Evolutionary conservation across 129 eudicot species (phyloP).

Genomic region (Calendula officinalis): DNA sequence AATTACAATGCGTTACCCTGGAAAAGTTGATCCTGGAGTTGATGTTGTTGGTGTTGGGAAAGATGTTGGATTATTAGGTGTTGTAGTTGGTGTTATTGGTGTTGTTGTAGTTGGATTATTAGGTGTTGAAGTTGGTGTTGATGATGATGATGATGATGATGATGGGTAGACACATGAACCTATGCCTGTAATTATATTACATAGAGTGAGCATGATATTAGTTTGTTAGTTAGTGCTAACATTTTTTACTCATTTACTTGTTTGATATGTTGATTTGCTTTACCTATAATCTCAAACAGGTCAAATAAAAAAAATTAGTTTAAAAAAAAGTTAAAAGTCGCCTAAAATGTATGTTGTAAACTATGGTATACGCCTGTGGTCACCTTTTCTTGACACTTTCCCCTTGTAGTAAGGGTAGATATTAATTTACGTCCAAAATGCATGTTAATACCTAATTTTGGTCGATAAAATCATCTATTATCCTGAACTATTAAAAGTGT

Average conservation of each 20-base stretch:
- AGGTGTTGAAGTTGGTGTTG: constrained; percentile 21
- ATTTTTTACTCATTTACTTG: neutral
- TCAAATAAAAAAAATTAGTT: no score
- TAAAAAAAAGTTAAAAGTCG: neutral
- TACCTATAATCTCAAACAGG: neutral
- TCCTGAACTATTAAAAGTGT: no score
- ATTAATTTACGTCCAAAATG: neutral
- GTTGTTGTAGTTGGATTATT: constrained; percentile 14
- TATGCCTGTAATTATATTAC: constrained; percentile 42
- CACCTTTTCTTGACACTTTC: no score
- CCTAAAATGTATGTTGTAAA: neutral
- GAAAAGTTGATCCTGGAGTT: constrained; percentile 43
- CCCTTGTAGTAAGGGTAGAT: neutral
- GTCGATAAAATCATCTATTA: no score
- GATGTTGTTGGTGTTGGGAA: constrained; percentile 35
- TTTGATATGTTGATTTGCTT: neutral
- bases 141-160: constrained; percentile 39
- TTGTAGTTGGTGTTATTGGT: constrained; percentile 22
- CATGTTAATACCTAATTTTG: no score
- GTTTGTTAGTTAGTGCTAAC: neutral
- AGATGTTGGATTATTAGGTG: constrained; percentile 41
- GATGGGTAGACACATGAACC: constrained; percentile 75
- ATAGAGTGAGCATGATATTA: constrained; percentile 11
- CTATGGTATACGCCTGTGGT: neutral
- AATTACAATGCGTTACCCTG: constrained; percentile 47